phyloP scores from a whole-genome alignment of 225 moss, liverwort and hornwort genomes.

The Neckera pumila region DNA sequence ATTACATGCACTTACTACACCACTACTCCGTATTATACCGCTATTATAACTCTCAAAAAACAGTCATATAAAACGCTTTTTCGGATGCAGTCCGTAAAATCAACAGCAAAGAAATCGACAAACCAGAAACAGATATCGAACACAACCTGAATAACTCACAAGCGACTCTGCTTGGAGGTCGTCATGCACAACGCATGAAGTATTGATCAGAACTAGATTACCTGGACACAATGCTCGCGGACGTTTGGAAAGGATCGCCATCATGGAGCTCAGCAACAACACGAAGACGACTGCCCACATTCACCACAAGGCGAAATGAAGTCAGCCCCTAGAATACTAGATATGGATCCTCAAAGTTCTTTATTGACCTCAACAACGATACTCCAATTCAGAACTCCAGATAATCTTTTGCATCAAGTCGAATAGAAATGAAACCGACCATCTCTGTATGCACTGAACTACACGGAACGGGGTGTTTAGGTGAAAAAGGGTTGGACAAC shows the following conservation, averaged over 20 bases:
- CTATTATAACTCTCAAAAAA: not conserved
- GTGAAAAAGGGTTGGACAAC: not conserved
- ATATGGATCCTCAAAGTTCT: not conserved
- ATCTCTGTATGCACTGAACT: not conserved
- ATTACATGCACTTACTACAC: not conserved
- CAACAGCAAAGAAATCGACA: not conserved
- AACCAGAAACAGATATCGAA: not conserved
- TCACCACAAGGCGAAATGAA: not conserved
- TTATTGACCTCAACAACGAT: not conserved
- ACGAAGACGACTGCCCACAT: conserved; percentile 44
- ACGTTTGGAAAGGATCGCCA: conserved; percentile 69
- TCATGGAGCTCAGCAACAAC: conserved; percentile 81
- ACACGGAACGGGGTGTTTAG: not conserved
- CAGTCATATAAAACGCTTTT: not conserved
- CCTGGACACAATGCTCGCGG: conserved; percentile 81
- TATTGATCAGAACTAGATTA: conserved; percentile 1
- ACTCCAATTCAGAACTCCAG: not conserved
- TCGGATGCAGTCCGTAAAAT: not conserved
- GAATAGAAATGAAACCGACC: not conserved
- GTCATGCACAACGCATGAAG: not conserved
- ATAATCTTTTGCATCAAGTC: not conserved
- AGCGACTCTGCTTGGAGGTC: not conserved
- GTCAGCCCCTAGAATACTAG: not conserved
- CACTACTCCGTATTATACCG: not conserved
- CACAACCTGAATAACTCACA: not conserved